Conservation (phyloP, 148 eudicot species). For the Chenopodium berlandieri region DNA sequence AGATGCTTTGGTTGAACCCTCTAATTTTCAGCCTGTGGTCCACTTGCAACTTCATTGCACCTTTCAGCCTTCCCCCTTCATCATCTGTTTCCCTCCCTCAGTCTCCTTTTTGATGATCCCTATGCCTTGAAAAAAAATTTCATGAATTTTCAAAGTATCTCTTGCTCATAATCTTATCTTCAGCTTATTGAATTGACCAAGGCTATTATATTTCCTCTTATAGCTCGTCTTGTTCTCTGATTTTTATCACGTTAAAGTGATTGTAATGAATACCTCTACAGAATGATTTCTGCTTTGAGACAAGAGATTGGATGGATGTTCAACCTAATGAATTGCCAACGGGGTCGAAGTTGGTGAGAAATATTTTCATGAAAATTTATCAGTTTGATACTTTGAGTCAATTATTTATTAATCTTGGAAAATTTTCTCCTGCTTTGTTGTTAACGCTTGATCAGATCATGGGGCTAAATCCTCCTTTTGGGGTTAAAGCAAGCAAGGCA, state of each 20-base stretch:
- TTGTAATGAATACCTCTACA: slow-evolving; percentile 26
- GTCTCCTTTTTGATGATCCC: not conserved
- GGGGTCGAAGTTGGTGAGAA: slow-evolving; percentile 59
- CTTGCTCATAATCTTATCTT: not conserved
- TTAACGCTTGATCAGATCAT: slow-evolving; percentile 54
- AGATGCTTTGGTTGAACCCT: not conserved
- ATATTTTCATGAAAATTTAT: not conserved
- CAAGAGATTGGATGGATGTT: slow-evolving; percentile 58
- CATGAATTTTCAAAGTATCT: not conserved
- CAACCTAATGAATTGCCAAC: slow-evolving; percentile 46
- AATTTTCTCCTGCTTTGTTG: not conserved
- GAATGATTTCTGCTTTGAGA: slow-evolving; percentile 67
- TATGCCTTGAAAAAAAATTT: not conserved
- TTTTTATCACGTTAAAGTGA: not conserved
- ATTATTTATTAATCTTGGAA: not conserved
- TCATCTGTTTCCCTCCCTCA: not conserved
- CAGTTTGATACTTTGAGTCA: not conserved
- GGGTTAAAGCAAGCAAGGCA: slow-evolving; percentile 65
- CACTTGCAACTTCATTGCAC: not conserved
- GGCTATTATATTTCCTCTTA: not conserved
- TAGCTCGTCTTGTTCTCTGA: not conserved
- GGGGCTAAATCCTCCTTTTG: slow-evolving; percentile 95
- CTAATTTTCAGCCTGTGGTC: not conserved
- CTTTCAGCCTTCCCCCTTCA: not conserved
- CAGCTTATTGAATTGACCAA: not conserved